A percentile compares a stretch with the other conserved stretches of the same genome.
These are phyloP conservation scores for Colletotrichum shisoi DNA, from an alignment of 2,329 filamentous ascomycete genomes.

Conservation along the genomic window DNA sequence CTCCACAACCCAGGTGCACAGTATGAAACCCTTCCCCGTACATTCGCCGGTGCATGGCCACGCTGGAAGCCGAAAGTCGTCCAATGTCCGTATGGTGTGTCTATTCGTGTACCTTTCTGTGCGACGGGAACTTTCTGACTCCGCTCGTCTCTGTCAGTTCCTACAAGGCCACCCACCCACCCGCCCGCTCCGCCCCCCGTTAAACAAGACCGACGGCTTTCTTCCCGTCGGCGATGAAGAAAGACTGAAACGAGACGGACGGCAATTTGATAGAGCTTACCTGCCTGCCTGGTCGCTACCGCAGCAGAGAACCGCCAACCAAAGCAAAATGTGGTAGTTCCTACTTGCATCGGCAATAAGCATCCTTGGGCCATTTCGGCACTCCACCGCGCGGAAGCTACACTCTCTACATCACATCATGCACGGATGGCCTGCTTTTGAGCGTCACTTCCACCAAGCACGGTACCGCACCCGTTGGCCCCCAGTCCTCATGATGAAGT, in stretches of 20 bases:
- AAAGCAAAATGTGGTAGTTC: background rate
- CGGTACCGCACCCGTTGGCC: background rate
- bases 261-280: slow-evolving; percentile 25
- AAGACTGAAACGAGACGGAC: slow-evolving; percentile 28
- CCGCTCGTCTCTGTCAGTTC: too few species aligned
- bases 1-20: background rate
- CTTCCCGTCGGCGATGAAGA: slow-evolving; percentile 20
- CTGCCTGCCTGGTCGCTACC: background rate
- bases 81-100: background rate
- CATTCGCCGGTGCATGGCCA: background rate
- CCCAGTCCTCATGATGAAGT: background rate
- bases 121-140: slow-evolving; percentile 9
- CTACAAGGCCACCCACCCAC: too few species aligned
- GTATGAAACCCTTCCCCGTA: background rate
- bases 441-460: background rate
- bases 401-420: slow-evolving; percentile 6
- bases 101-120: too few species aligned
- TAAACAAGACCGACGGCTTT: slow-evolving; percentile 7
- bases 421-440: background rate
- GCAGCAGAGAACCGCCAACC: background rate
- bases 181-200: background rate
- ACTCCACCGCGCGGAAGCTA: slow-evolving; percentile 8
- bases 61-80: background rate
- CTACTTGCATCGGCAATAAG: slow-evolving; percentile 15
- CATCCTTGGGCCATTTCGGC: slow-evolving; percentile 11